Evolutionary conservation across 2,329 filamentous ascomycete genomes (phyloP).

Genomic region (Talaromyces sp.): DNA sequence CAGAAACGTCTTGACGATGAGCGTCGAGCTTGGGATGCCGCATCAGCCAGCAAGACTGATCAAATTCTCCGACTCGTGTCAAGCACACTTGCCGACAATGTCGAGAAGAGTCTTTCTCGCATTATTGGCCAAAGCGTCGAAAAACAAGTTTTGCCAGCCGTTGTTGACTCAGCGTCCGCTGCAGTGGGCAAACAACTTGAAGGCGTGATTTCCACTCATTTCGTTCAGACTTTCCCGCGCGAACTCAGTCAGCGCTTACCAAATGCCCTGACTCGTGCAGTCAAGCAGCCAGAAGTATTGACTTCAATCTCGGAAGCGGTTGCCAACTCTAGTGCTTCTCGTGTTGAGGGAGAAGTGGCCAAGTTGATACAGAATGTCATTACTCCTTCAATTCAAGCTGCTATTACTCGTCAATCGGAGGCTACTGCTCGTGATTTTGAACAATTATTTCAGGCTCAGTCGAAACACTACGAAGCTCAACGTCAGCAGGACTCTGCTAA

Average conservation of each 20-base stretch:
- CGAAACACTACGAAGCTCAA: slow-evolving; percentile 51
- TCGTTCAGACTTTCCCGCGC: slow-evolving; percentile 65
- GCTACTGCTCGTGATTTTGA: slow-evolving; percentile 68
- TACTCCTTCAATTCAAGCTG: slow-evolving; percentile 62
- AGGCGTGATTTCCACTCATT: slow-evolving; percentile 62
- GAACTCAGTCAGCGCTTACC: slow-evolving; percentile 72
- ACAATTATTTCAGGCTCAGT: slow-evolving; percentile 52
- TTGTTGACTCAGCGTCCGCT: slow-evolving; percentile 65
- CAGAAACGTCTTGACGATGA: slow-evolving; percentile 67
- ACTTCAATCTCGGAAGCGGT: slow-evolving; percentile 71
- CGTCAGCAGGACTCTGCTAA: slow-evolving; percentile 56
- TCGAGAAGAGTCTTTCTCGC: slow-evolving; percentile 70
- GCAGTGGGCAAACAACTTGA: slow-evolving; percentile 70
- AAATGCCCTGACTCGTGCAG: slow-evolving; percentile 60
- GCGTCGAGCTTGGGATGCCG: slow-evolving; percentile 60
- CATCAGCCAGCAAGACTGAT: slow-evolving; percentile 64
- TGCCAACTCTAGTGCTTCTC: slow-evolving; percentile 61
- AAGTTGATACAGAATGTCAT: slow-evolving; percentile 61
- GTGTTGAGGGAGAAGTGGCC: slow-evolving; percentile 67
- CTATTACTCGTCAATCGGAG: slow-evolving; percentile 64
- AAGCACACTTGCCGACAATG: slow-evolving; percentile 65
- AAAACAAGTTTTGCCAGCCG: slow-evolving; percentile 68
- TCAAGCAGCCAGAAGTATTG: slow-evolving; percentile 72
- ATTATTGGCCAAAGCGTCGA: slow-evolving; percentile 76
- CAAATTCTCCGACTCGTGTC: slow-evolving; percentile 67